Evolutionary conservation across 2,329 filamentous ascomycete genomes (phyloP), one percentile per base, ranked within the genome.

Genomic region (Xylaria sp.): DNA sequence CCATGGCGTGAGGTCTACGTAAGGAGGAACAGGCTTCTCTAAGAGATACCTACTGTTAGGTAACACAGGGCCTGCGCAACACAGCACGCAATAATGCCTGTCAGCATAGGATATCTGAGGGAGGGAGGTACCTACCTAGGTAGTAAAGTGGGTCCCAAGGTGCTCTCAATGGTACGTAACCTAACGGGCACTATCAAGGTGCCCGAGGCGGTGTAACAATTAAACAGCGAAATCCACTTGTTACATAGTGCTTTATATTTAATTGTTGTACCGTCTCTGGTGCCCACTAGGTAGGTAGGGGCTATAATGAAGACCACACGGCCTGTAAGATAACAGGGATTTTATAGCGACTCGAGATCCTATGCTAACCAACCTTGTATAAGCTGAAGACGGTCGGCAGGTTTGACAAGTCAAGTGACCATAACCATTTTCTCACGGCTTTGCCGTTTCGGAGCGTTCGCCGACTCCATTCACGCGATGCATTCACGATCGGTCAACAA

Each of bases 401-500:
- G 23, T 58, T 23, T 58, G 39, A n/a, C 15, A 58, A 46, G 56
- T 59, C 56, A 59, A 59, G 56, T 59, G 56, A 59, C 20, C 23
- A 46, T 2, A 20, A 31, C 56, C 9, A 20, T 12, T 48, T 33
- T 33, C 41, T 48, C n/a, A 31, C 56, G 56, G 23, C 39, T 59
- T 48, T 15, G 41, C 41, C 8, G n/a, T 46, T 59, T 48, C 41
- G 41, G 56, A 46, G 25, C 31, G 13, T 18, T n/a, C 23, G 23
- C 41, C 56, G 41, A 48, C 23, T 46, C 39, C 13, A 13, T 57
- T 57, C 36, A 28, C 23, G 39, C 28, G 31, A 55, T 36, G 33
- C 33, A 7, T 8, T 36, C 33, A 36, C 33, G n/a, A 58, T 58
- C 20, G 28, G 25, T 13, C 23, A 51, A 15, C 23, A 23, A 28